Evolutionary conservation across 768 basidiomycete genomes (phyloP).

Genomic region (Mycena galericulata): DNA sequence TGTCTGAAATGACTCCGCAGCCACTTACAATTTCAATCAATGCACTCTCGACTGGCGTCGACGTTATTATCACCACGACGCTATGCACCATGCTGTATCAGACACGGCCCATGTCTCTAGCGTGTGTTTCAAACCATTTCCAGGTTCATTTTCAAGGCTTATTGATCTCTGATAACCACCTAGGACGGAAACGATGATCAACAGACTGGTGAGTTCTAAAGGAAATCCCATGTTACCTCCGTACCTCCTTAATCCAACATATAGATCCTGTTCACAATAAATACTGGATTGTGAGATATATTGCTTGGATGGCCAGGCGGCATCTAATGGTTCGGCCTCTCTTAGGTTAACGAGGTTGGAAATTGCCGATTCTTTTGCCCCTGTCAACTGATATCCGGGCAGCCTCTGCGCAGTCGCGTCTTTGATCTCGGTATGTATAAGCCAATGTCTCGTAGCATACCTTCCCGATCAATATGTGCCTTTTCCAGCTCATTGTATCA

Average conservation of each 20-base stretch:
- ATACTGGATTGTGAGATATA: constrained; percentile 56
- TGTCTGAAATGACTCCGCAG: constrained; percentile 35
- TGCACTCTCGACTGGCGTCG: constrained; percentile 58
- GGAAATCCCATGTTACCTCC: not conserved
- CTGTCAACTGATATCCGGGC: not conserved
- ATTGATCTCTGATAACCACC: not conserved
- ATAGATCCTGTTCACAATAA: constrained; percentile 66
- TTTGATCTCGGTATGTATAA: constrained; percentile 54
- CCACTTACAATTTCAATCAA: constrained; percentile 64
- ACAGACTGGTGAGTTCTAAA: constrained; percentile 53
- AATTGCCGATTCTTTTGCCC: not conserved
- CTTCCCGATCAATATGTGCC: constrained; percentile 28
- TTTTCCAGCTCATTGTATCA: constrained; percentile 36
- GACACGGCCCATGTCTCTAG: constrained; percentile 64
- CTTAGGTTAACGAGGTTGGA: constrained; percentile 50
- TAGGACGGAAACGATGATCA: constrained; percentile 64
- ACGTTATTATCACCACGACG: constrained; percentile 60
- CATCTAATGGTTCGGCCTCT: too few species aligned
- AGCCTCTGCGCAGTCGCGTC: constrained; percentile 62
- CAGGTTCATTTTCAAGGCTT: constrained; percentile 22
- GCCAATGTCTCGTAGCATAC: too few species aligned
- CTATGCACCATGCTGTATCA: constrained; percentile 59
- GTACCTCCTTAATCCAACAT: not conserved
- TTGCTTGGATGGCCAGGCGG: not conserved
- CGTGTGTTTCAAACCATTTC: constrained; percentile 38